These are phyloP conservation scores for Apiospora kogelbergensis DNA, from an alignment of 2,329 filamentous ascomycete species.

Conservation along the genomic window DNA sequence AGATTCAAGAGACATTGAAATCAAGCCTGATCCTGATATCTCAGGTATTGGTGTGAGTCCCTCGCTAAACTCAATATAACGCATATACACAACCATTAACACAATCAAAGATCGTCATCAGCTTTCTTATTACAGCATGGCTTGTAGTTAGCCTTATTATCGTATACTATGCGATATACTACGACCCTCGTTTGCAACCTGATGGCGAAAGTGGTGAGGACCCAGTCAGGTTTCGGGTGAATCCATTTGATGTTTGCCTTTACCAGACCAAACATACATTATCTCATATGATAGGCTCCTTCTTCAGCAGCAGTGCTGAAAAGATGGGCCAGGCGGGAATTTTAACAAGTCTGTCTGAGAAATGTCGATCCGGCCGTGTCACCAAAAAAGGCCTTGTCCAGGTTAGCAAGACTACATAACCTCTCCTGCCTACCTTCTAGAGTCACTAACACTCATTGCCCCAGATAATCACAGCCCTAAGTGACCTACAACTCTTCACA, in stretches of 20 bases:
- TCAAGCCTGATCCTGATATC: background rate
- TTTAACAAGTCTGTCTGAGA: background rate
- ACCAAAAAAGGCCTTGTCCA: background rate
- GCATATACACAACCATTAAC: background rate
- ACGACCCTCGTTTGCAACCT: background rate
- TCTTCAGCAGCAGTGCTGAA: background rate
- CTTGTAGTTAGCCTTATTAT: background rate
- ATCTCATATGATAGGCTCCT: background rate
- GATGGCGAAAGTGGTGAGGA: background rate
- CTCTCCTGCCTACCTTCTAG: no score
- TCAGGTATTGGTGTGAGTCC: background rate
- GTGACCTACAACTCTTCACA: constrained; percentile 12
- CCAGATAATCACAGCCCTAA: background rate
- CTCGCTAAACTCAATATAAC: background rate
- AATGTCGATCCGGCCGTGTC: background rate
- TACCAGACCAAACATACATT: background rate
- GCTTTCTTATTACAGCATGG: background rate
- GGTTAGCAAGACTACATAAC: background rate
- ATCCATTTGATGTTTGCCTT: background rate
- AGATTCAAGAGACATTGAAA: no score
- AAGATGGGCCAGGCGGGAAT: background rate
- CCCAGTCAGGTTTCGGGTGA: background rate
- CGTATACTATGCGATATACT: background rate
- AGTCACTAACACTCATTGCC: background rate
- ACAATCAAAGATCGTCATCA: background rate